These are phyloP conservation scores for Sclerotinia trifoliorum DNA, from an alignment of 2,329 filamentous ascomycete species.

Conservation along the genomic window DNA sequence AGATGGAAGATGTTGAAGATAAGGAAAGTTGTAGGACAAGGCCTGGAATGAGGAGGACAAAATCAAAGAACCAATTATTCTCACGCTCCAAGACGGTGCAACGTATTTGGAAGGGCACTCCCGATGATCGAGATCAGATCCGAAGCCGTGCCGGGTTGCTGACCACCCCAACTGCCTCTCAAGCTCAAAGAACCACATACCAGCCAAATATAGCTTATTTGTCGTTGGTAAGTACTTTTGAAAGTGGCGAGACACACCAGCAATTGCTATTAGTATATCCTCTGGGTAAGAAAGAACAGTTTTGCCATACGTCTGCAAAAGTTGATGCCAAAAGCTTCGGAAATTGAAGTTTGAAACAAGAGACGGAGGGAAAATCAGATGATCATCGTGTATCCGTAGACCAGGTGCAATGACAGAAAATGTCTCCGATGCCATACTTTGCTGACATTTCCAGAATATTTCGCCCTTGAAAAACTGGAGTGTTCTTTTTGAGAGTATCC, in stretches of 20 bases:
- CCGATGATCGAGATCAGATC: background rate
- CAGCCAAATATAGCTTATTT: background rate
- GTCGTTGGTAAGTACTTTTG: background rate
- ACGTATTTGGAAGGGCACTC: background rate
- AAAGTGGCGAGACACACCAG: background rate
- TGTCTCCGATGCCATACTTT: background rate
- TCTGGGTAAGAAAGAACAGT: background rate
- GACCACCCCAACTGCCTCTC: constrained; percentile 1
- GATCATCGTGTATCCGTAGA: background rate
- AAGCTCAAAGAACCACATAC: constrained; percentile 10
- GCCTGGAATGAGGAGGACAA: background rate
- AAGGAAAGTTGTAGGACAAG: background rate
- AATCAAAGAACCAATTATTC: background rate
- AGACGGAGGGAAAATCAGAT: background rate
- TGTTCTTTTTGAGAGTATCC: background rate
- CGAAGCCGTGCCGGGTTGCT: background rate
- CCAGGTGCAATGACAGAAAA: background rate
- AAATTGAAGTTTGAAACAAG: background rate
- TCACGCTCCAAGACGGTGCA: constrained; percentile 14
- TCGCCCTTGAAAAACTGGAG: background rate
- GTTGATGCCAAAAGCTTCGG: background rate
- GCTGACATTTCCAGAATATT: background rate
- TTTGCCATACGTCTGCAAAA: background rate
- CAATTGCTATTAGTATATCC: background rate
- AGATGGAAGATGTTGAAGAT: background rate